These are phyloP conservation scores for Monosporozyma aerobia DNA, from an alignment of 805 yeast species.

Conservation along the genomic window DNA sequence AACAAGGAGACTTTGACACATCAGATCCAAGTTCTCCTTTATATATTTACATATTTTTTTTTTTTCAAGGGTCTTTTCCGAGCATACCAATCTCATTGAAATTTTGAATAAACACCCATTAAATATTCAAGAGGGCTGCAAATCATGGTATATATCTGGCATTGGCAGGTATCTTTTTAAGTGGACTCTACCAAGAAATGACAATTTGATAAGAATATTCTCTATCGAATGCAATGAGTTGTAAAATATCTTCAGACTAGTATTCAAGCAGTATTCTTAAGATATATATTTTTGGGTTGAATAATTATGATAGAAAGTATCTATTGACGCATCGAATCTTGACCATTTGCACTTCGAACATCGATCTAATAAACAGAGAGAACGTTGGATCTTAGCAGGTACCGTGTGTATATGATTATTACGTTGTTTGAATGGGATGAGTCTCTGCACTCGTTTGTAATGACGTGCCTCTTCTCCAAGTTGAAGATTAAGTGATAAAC, in stretches of 20 bases:
- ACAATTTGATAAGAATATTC: no score
- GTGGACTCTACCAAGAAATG: no score
- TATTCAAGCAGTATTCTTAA: no score
- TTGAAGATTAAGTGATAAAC: not conserved
- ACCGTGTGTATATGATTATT: not conserved
- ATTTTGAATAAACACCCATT: not conserved
- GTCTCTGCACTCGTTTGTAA: not conserved
- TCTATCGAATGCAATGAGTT: no score
- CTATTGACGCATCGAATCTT: no score
- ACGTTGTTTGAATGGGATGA: not conserved
- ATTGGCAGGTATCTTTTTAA: no score
- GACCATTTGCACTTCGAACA: no score
- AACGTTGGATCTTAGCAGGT: not conserved
- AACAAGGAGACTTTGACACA: not conserved
- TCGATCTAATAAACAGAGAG: no score
- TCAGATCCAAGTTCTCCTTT: not conserved
- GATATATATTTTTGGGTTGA: no score
- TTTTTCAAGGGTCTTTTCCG: not conserved
- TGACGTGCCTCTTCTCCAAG: not conserved
- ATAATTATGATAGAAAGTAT: no score
- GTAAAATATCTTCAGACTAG: no score
- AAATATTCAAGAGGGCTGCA: not conserved
- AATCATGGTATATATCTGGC: no score
- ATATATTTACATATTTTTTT: not conserved
- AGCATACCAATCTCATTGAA: not conserved